Evolutionary conservation across 345 rosid genomes (phyloP).

Genomic region (Hypericum perforatum): DNA sequence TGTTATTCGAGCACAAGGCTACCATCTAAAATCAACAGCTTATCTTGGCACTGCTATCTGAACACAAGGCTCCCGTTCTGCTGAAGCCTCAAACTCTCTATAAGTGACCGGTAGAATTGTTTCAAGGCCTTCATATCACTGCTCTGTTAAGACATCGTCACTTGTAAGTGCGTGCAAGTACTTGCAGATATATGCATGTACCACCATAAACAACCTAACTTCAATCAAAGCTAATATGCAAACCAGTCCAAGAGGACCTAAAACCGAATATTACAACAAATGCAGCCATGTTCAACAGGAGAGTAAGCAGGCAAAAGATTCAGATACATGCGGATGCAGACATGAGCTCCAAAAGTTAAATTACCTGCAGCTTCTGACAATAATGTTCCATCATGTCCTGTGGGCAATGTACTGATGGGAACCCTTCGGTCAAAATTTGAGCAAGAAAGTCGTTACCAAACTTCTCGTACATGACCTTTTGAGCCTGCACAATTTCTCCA

Average conservation of each 20-base stretch:
- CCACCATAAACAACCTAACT: conserved; percentile 5
- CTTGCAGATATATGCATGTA: neutral
- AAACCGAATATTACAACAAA: neutral
- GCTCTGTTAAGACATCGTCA: conserved; percentile 36
- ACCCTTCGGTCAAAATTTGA: conserved; percentile 46
- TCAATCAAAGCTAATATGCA: neutral
- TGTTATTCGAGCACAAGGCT: neutral
- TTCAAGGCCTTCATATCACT: conserved; percentile 55
- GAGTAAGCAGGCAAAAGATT: too few relatives aligned
- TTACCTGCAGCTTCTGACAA: conserved; percentile 87
- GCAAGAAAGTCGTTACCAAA: conserved; percentile 71
- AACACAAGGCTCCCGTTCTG: conserved; percentile 72
- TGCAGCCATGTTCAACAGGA: too few relatives aligned
- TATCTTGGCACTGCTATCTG: conserved; percentile 50
- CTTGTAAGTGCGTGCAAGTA: too few relatives aligned
- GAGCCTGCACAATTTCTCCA: conserved; percentile 77
- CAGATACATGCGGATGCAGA: too few relatives aligned
- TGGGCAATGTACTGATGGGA: conserved; percentile 49
- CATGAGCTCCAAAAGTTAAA: neutral
- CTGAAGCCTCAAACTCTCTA: conserved; percentile 57
- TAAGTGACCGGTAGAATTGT: conserved; percentile 59
- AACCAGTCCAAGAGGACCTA: neutral
- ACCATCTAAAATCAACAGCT: neutral
- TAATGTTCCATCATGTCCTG: conserved; percentile 66
- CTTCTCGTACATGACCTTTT: conserved; percentile 90